Conservation (phyloP, 1,284 basidiomycete genomes). For the Cutaneotrichosporon mucoides region DNA sequence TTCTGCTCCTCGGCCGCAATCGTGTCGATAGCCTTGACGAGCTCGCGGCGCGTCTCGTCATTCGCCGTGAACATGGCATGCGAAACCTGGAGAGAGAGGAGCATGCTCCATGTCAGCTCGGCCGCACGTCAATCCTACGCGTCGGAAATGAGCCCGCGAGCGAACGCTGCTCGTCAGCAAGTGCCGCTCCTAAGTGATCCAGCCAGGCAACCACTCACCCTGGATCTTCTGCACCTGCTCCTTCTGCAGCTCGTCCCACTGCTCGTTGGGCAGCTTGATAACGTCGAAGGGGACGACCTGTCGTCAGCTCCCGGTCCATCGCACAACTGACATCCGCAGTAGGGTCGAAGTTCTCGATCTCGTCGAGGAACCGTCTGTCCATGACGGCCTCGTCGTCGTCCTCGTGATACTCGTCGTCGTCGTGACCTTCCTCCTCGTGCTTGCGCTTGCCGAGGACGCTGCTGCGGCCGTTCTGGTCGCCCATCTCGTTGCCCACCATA, state of each 20-base stretch:
- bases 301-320: not conserved
- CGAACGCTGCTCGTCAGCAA: slow-evolving; percentile 5
- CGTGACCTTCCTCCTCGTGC: not conserved
- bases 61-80: slow-evolving; percentile 21
- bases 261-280: slow-evolving; percentile 19
- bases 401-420: not conserved
- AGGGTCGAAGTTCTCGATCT: slow-evolving; percentile 15
- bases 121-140: not conserved
- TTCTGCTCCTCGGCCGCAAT: slow-evolving; percentile 28
- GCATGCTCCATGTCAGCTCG: not conserved
- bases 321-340: slow-evolving; percentile 18
- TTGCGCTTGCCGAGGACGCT: not conserved
- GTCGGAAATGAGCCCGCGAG: not conserved
- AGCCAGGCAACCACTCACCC: slow-evolving; percentile 15
- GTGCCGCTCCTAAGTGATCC: too few species aligned
- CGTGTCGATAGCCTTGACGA: slow-evolving; percentile 20
- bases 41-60: slow-evolving; percentile 9
- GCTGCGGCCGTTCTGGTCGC: not conserved
- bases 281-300: slow-evolving; percentile 18
- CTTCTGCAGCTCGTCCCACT: slow-evolving; percentile 30
- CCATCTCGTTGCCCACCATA: not conserved
- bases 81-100: slow-evolving; percentile 15
- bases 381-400: not conserved
- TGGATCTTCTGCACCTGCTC: slow-evolving; percentile 21
- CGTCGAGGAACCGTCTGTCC: not conserved